Percentiles rank a stretch among this genome's conserved stretches.
These are phyloP conservation scores for Colletotrichum theobromicola DNA, from an alignment of 2,329 filamentous ascomycete species.

Conservation along the genomic window DNA sequence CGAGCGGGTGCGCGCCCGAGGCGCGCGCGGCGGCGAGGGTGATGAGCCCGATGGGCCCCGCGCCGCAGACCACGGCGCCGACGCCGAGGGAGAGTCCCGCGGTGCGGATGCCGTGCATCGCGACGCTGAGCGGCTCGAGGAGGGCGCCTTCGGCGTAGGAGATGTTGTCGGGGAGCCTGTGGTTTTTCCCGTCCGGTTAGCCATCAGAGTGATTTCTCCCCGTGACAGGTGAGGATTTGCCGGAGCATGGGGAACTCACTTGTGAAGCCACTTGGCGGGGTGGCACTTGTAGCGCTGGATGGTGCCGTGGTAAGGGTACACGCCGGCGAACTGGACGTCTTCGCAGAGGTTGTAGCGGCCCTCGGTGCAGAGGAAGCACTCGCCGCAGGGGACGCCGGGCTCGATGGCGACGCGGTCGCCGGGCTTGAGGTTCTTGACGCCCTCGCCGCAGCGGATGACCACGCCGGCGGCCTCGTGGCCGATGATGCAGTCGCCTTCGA, in stretches of 20 bases:
- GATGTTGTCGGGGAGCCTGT: constrained; percentile 57
- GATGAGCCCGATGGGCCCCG: constrained; percentile 68
- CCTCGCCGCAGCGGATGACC: constrained; percentile 61
- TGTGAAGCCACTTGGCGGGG: constrained; percentile 64
- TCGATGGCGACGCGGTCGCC: constrained; percentile 72
- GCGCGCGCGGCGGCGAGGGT: constrained; percentile 62
- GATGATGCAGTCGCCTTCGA: constrained; percentile 68
- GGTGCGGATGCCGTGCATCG: constrained; percentile 63
- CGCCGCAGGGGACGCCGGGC: constrained; percentile 67
- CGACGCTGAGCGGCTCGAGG: constrained; percentile 68
- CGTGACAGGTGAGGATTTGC: not conserved
- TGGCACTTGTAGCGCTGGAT: constrained; percentile 68
- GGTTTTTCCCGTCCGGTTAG: constrained; percentile 9
- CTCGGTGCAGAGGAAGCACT: constrained; percentile 63
- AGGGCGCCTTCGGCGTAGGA: constrained; percentile 65
- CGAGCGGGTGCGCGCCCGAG: constrained; percentile 66
- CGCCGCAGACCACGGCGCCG: constrained; percentile 63
- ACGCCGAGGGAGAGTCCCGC: constrained; percentile 59
- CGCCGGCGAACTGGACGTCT: constrained; percentile 64
- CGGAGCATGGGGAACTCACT: constrained; percentile 30
- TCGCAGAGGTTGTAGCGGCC: constrained; percentile 70
- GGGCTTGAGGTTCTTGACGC: constrained; percentile 56
- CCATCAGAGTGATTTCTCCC: not conserved
- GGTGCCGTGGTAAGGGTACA: constrained; percentile 65
- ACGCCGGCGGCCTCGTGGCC: constrained; percentile 70